Base-by-base conservation (phyloP, 768 basidiomycete genomes). In the Panaeolus papilionaceus region DNA sequence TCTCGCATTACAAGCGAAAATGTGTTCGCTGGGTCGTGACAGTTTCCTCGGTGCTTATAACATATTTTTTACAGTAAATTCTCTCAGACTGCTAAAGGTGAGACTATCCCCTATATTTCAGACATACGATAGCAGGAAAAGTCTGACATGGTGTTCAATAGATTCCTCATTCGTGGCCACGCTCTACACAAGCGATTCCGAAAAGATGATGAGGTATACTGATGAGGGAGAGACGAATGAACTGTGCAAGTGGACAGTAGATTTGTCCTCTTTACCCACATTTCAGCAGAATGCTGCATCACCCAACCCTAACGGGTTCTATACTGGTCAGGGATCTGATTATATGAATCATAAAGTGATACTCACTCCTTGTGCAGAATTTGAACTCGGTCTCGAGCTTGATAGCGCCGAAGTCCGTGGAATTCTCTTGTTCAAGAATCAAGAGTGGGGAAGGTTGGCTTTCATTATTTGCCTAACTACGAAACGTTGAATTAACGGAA, bases 331-430 rank as follows among this genome's bases (percentile, higher is more conserved):
- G 63, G 16, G 37, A 7, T 37, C 63, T 39, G 18, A 38, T 66
- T 61, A 40, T 63, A 54, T 58, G 61, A 39, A 51, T 63, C n/a
- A 45, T 23, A 45, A 63, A 2, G 8, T 64, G 63, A 45, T 20
- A 64, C 61, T 54, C 38, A 63, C 28, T 10, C 26, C 47, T 51
- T 70, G 65, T 45, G 47, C 51, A 93, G 92, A 94, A 75, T 95
- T 94, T 71, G 93, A 94, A 75, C 86, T 95, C 3, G 93, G 90
- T 8, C 79, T 95, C 68, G 93, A 93, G 78, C 79, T 95, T 72
- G 93, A 95, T 75, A 93, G 92, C 70, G 92, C 90, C 66, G 93
- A 95, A 80, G 92, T 95, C 73, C 89, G 94, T 66, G 93, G 93
- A 23, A 88, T 93, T 67, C 75, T 94, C 67, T 77, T 94, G 58